Conservation (phyloP, 306 rosid species). For the Trifolium pratense region DNA sequence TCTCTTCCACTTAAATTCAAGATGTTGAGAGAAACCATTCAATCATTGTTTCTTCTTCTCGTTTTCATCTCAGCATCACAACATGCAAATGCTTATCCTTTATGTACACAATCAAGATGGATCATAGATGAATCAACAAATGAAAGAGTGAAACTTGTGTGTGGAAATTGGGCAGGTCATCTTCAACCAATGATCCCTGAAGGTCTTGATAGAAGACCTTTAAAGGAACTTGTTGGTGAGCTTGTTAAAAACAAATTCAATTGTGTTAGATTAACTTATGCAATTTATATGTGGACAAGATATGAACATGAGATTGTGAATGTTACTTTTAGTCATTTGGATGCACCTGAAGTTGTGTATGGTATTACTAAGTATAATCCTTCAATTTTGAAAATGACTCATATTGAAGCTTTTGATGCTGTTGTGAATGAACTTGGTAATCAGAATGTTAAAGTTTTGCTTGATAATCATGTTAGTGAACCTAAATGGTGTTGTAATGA, state of each 20-base stretch:
- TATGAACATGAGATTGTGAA: background rate
- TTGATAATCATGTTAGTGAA: slow-evolving; percentile 65
- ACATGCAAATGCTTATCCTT: slow-evolving; percentile 44
- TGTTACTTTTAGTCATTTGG: slow-evolving; percentile 23
- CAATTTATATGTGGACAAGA: slow-evolving; percentile 63
- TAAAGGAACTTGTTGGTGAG: slow-evolving; percentile 45
- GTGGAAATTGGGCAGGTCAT: slow-evolving; percentile 36
- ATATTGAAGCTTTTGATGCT: slow-evolving; percentile 38
- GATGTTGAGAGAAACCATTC: slow-evolving; percentile 20
- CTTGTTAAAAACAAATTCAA: slow-evolving; percentile 39
- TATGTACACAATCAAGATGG: slow-evolving; percentile 54
- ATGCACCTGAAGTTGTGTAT: slow-evolving; percentile 10
- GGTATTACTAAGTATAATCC: slow-evolving; percentile 48
- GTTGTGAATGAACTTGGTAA: slow-evolving; percentile 48
- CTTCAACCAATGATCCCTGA: slow-evolving; percentile 57
- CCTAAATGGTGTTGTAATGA: slow-evolving; percentile 63
- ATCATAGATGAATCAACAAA: slow-evolving; percentile 49
- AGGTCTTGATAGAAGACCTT: slow-evolving; percentile 52
- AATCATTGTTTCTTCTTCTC: background rate
- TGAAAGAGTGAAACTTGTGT: slow-evolving; percentile 46
- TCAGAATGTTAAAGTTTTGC: slow-evolving; percentile 47
- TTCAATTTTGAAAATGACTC: slow-evolving; percentile 44
- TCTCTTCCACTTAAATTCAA: background rate
- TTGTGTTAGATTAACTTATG: slow-evolving; percentile 59
- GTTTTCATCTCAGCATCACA: slow-evolving; percentile 5